phyloP scores from a whole-genome alignment of 257 asterid genomes.

The Gynochthodes officinalis region DNA sequence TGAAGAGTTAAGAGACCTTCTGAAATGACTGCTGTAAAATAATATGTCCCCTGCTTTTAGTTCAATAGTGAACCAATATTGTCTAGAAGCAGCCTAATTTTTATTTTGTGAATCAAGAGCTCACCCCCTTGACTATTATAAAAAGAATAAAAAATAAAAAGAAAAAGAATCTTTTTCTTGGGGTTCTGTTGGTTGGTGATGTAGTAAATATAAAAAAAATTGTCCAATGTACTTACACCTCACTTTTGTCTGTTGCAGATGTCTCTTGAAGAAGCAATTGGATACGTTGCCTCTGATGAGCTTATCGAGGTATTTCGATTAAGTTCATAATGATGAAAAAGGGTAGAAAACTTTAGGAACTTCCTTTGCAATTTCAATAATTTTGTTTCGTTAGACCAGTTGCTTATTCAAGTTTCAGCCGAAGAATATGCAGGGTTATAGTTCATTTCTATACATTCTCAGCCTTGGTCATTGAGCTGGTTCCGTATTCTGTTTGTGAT shows the following conservation, averaged over 20 bases:
- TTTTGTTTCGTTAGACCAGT: background rate
- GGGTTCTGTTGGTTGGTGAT: background rate
- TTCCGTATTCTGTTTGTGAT: background rate
- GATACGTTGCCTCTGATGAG: constrained; percentile 93
- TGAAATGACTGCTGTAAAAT: background rate
- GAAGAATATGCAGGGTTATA: background rate
- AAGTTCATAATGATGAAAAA: background rate
- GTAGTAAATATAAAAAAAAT: background rate
- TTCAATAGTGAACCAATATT: background rate
- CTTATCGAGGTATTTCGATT: constrained; percentile 74
- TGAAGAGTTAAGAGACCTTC: background rate
- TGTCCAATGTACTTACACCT: background rate
- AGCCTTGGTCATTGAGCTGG: background rate
- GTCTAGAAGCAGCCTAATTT: background rate
- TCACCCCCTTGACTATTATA: too few relatives aligned
- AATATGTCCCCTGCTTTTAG: background rate
- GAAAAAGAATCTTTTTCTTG: too few relatives aligned
- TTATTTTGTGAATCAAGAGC: background rate
- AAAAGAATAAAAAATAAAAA: background rate
- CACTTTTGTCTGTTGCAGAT: constrained; percentile 45
- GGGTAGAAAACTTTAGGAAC: background rate
- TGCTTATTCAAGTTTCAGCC: background rate
- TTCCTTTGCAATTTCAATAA: background rate
- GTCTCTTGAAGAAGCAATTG: constrained; percentile 95
- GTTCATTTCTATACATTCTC: background rate